Conservation (phyloP, 805 yeast genomes). For the Scheffersomyces lignosus region DNA sequence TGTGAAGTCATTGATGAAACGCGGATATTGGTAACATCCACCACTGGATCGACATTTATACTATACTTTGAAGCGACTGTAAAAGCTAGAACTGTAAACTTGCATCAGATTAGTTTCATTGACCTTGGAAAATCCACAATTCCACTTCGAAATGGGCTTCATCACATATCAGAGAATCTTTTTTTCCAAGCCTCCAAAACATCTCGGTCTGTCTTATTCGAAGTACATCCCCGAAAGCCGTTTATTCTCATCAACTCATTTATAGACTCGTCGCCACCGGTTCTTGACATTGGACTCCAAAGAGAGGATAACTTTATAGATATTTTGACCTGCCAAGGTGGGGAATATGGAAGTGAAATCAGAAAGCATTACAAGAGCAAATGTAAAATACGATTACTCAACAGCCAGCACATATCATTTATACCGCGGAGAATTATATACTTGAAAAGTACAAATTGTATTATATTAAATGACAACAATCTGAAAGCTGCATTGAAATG, state of each 20-base stretch:
- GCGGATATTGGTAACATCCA: slow-evolving; percentile 27
- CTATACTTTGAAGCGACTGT: slow-evolving; percentile 15
- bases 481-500: neutral
- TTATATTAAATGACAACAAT: neutral
- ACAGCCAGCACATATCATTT: neutral
- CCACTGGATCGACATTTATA: slow-evolving; percentile 28
- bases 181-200: slow-evolving; percentile 31
- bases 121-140: slow-evolving; percentile 31
- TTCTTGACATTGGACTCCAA: slow-evolving; percentile 21
- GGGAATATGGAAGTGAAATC: slow-evolving; percentile 34
- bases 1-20: slow-evolving; percentile 24
- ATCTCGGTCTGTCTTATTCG: slow-evolving; percentile 33
- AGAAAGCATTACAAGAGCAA: slow-evolving; percentile 5
- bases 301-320: slow-evolving; percentile 5
- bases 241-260: slow-evolving; percentile 20
- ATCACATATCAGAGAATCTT: slow-evolving; percentile 23
- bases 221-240: slow-evolving; percentile 24
- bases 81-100: neutral
- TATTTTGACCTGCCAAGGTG: slow-evolving; percentile 32
- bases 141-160: slow-evolving; percentile 20
- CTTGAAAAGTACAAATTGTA: neutral
- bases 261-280: slow-evolving; percentile 31
- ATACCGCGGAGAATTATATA: neutral
- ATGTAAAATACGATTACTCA: neutral
- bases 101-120: slow-evolving; percentile 18